Evolutionary conservation across 2,329 filamentous ascomycete genomes (phyloP).

Genomic region (Colletotrichum spinosum): DNA sequence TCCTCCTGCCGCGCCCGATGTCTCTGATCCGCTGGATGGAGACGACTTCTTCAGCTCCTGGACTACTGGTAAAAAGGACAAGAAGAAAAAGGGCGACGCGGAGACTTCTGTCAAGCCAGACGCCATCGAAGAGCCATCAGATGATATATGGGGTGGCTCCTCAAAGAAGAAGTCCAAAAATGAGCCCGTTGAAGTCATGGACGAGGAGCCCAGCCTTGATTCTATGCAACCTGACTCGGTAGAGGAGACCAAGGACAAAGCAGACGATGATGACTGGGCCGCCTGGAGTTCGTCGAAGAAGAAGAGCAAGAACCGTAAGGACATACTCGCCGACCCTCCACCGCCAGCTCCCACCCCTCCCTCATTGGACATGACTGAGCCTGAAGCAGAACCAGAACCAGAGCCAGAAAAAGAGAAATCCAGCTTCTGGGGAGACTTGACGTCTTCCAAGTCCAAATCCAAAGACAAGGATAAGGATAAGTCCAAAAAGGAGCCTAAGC

Average conservation of each 20-base stretch:
- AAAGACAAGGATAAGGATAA: conserved; percentile 58
- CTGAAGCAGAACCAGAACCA: conserved; percentile 50
- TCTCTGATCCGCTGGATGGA: conserved; percentile 49
- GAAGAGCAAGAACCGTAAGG: conserved; percentile 54
- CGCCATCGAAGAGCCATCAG: conserved; percentile 56
- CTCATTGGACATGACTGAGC: conserved; percentile 58
- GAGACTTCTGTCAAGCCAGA: conserved; percentile 48
- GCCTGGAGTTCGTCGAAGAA: conserved; percentile 57
- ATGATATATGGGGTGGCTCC: conserved; percentile 52
- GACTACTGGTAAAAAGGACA: conserved; percentile 65
- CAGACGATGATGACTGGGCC: conserved; percentile 56
- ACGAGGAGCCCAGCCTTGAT: conserved; percentile 57
- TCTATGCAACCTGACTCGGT: conserved; percentile 59
- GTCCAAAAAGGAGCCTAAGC: conserved; percentile 56
- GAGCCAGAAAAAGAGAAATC: conserved; percentile 43
- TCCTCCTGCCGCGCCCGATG: conserved; percentile 44
- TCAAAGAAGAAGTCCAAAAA: conserved; percentile 64
- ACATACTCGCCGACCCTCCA: conserved; percentile 54
- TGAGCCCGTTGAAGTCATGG: conserved; percentile 58
- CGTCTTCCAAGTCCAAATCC: conserved; percentile 52
- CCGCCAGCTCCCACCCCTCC: conserved; percentile 62
- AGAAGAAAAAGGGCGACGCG: conserved; percentile 44
- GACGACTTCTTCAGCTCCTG: conserved; percentile 69
- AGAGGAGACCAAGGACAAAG: conserved; percentile 56
- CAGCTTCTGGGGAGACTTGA: conserved; percentile 50